These are phyloP conservation scores for Kuraishia piskuri DNA, from an alignment of 805 yeast species.

Conservation along the genomic window DNA sequence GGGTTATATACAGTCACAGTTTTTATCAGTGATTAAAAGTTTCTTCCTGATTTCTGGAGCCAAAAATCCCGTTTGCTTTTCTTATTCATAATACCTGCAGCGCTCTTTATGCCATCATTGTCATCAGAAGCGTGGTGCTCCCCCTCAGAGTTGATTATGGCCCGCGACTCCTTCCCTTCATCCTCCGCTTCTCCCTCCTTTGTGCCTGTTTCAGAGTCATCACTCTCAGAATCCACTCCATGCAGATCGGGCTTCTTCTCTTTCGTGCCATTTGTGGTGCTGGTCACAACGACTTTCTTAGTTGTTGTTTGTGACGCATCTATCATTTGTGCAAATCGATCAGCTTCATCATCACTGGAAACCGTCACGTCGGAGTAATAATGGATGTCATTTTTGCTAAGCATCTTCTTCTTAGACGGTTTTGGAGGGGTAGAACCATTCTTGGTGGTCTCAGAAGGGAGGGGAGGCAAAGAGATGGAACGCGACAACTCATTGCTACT, in stretches of 20 bases:
- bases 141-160: conserved; percentile 2
- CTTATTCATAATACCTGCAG: conserved; percentile 7
- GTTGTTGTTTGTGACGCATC: conserved; percentile 3
- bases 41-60: conserved; percentile 25
- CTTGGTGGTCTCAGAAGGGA: conserved; percentile 19
- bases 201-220: conserved; percentile 1
- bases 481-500: conserved; percentile 8
- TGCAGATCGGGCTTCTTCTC: conserved; percentile 1
- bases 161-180: too few relatives aligned
- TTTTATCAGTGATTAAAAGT: conserved; percentile 5
- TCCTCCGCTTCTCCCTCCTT: too few relatives aligned
- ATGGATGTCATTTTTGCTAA: conserved; percentile 29
- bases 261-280: conserved; percentile 13
- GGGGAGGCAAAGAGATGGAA: conserved; percentile 17
- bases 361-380: conserved; percentile 33
- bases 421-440: conserved; percentile 24
- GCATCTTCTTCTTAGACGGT: conserved; percentile 21
- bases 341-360: conserved; percentile 12
- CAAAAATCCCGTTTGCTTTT: conserved; percentile 24
- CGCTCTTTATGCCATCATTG: conserved; percentile 4
- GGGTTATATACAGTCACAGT: neutral
- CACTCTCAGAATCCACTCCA: neutral
- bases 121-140: neutral
- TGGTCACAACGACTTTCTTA: neutral
- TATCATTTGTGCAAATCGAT: conserved; percentile 5